These are phyloP conservation scores for Kazachstania sp. DNA, from an alignment of 1,139 yeast genomes.

Conservation along the genomic window DNA sequence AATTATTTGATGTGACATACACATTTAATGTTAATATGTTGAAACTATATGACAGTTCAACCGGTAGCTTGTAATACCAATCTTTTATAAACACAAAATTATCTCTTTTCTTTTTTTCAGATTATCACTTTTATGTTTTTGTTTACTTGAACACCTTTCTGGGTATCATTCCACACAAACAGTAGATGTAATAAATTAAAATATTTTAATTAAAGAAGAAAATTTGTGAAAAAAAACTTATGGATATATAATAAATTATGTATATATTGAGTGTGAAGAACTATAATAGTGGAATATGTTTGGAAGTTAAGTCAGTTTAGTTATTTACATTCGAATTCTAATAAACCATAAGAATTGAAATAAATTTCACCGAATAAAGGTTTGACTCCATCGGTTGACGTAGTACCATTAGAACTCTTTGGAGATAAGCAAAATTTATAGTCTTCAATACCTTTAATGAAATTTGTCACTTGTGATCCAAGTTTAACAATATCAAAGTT, in stretches of 20 bases:
- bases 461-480: neutral
- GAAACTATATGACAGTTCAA: too few species aligned
- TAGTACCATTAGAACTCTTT: neutral
- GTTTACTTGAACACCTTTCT: neutral
- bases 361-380: neutral
- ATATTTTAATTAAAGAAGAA: too few species aligned
- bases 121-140: neutral
- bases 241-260: too few species aligned
- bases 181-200: too few species aligned
- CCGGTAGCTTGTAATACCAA: too few species aligned
- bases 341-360: neutral
- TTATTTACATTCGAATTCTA: neutral
- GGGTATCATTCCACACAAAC: too few species aligned
- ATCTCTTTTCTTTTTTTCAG: neutral
- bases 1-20: too few species aligned
- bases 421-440: slow-evolving; percentile 1
- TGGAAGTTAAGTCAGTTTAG: neutral
- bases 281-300: neutral
- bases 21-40: too few species aligned
- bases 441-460: neutral
- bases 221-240: too few species aligned
- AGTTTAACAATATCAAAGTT: neutral
- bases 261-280: too few species aligned
- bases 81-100: too few species aligned
- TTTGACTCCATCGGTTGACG: neutral